phyloP scores from a whole-genome alignment of 1,284 basidiomycete species.

The Inonotus hispidus region DNA sequence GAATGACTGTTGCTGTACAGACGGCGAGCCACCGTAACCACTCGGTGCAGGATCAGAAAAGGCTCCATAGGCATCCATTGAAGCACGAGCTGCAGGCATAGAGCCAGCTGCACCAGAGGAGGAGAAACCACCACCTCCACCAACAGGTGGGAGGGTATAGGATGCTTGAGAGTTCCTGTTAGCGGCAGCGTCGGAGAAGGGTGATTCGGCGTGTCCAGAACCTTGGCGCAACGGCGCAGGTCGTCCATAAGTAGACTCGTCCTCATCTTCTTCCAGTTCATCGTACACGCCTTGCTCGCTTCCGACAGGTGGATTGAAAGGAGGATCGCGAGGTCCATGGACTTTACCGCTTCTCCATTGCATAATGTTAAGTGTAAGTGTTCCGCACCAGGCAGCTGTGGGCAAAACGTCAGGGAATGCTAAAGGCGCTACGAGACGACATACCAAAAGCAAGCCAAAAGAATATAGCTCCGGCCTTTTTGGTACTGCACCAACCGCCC shows the following conservation, averaged over 20 bases:
- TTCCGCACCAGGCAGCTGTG: conserved; percentile 62
- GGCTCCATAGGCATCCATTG: conserved; percentile 82
- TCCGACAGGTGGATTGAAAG: conserved; percentile 52
- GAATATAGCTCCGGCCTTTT: conserved; percentile 82
- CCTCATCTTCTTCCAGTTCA: conserved; percentile 37
- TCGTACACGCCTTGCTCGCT: conserved; percentile 39
- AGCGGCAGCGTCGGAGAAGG: conserved; percentile 43
- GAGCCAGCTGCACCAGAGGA: conserved; percentile 28
- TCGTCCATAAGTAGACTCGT: conserved; percentile 40
- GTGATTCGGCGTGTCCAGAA: conserved; percentile 35
- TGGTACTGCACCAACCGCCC: conserved; percentile 80
- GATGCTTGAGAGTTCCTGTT: conserved; percentile 40
- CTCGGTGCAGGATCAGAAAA: conserved; percentile 77
- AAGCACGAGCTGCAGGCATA: conserved; percentile 44
- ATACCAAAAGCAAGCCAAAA: conserved; percentile 79
- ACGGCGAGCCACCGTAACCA: conserved; percentile 44
- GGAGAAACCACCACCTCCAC: conserved; percentile 30
- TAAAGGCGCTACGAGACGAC: conserved; percentile 18
- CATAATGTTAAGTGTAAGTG: conserved; percentile 53
- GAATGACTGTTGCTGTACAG: conserved; percentile 25
- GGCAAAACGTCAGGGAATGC: conserved; percentile 8
- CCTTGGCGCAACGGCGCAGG: conserved; percentile 30
- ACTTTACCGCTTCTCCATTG: conserved; percentile 72
- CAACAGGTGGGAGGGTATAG: conserved; percentile 24
- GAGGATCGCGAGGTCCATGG: conserved; percentile 56